phyloP scores from a whole-genome alignment of 495 filamentous ascomycete species.

The Cercophora samala region DNA sequence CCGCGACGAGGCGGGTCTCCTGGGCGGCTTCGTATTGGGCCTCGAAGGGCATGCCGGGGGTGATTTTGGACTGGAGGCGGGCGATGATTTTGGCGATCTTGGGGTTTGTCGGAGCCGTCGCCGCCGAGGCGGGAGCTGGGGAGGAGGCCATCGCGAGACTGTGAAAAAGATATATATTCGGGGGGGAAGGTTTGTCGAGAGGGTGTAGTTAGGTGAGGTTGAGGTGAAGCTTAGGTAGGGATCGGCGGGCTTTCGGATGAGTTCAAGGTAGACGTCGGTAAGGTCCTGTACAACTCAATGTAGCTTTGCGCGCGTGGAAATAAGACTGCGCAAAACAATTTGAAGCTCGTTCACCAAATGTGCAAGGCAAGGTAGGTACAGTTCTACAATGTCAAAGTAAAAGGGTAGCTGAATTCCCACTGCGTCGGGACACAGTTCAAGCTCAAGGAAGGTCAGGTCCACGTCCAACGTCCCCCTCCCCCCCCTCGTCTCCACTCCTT shows the following conservation, averaged over 20 bases:
- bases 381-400: neutral
- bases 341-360: too few relatives aligned
- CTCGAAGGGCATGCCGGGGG: slow-evolving; percentile 70
- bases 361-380: neutral
- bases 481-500: neutral
- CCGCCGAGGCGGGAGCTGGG: slow-evolving; percentile 9
- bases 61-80: slow-evolving; percentile 64
- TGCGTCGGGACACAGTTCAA: neutral
- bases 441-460: neutral
- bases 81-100: slow-evolving; percentile 52
- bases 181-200: neutral
- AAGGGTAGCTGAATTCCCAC: neutral
- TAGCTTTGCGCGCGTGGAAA: neutral
- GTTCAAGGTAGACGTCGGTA: neutral
- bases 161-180: too few relatives aligned
- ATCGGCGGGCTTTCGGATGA: neutral
- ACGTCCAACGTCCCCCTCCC: too few relatives aligned
- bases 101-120: slow-evolving; percentile 5
- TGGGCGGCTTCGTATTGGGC: slow-evolving; percentile 88
- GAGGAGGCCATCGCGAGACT: neutral
- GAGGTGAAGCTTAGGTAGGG: neutral
- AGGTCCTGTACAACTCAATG: neutral
- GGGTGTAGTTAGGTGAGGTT: neutral
- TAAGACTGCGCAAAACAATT: too few relatives aligned
- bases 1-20: slow-evolving; percentile 89